Evolutionary conservation across 106 monocot genomes (phyloP), one percentile per base, ranked within the genome.

Genomic region (Dioscorea alata): DNA sequence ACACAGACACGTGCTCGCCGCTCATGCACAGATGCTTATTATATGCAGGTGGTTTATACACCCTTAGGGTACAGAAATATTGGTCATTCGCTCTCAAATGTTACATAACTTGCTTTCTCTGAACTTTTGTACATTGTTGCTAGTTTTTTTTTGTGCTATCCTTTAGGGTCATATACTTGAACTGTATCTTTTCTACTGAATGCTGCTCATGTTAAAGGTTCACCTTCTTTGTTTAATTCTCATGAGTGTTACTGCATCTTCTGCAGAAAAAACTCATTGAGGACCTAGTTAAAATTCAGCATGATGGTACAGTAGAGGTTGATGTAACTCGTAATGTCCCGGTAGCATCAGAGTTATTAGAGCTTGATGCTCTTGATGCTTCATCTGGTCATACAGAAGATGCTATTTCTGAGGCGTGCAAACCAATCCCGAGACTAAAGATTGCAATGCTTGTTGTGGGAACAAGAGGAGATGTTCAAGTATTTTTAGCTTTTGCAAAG

Each of bases 391-490:
- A 72, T 76, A 49, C n/a, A 49, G 77, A 75, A 14, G 56, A 70
- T 18, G n/a, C 63, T 75, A 15, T 50, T 59, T 70, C 50, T 66
- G 74, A 71, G 16, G 75, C 60, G 31, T 80, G 12, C 67, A 92
- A 85, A 68, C 70, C 85, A 59, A 61, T 90, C 33, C 97, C 97
- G 57, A 89, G 48, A 67, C 56, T 99, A 64, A 92, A 84, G 60
- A 89, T 99, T 68, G 97, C 73, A 7, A 99, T 99, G 68, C 89
- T 99, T 79, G 92, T 99, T 23, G 92, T 99, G 81, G 97, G 97
- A 59, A 99, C 97, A 61, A 82, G 97, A 81, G 97, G 97, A 86
- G 97, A 99, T 75, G 85, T 99, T 34, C 92, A 99, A 33, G 92
- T 92, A 73, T 99, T 99, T 79, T 73, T 99, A 63, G 97, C 97